Evolutionary conservation across 129 eudicot genomes (phyloP), one percentile per base, ranked within the genome.

Genomic region (Scalesia atractyloides): DNA sequence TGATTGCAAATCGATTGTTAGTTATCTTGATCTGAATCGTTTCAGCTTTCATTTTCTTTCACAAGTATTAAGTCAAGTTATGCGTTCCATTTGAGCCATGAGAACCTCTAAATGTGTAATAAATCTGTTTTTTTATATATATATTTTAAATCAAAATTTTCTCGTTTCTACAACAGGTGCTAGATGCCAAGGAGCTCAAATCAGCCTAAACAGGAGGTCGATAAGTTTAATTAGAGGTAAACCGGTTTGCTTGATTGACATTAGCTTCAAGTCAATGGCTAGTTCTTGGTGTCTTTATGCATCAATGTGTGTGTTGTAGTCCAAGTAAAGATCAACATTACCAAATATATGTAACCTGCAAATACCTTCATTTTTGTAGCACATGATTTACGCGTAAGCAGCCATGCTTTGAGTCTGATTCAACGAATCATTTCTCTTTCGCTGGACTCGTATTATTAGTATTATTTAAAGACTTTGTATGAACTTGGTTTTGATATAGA

Each of bases 281-380:
- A 47, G 24, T 73, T 62, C 70, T 73, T 62, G 62, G 61, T 73
- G 34, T 47, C 22, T 47, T 73, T 73, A 49, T 73, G 64, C 71
- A 73, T 63, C 70, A 33, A 63, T 50, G 10, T 73, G 7, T 19
- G 24, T 63, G 51, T 63, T 26, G n/a, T 47, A 73, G 69, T 63
- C 17, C 0, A 73, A 63, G 71, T 34, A 73, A 62, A 73, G 63
- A 63, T 63, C 24, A 73, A 63, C 52, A 48, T 73, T 37, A 48
- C 49, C 50, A 62, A 22, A 72, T 58, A 72, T 47, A 59, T 59
- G 53, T 73, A 60, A n/a, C 26, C 17, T 72, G 57, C 57, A 62
- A 73, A 60, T 62, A 47, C 61, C 22, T 16, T 47, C 37, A 51
- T 62, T 48, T 49, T 62, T 73, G 49, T 60, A 73, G 76, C 17